Evolutionary conservation across 495 filamentous ascomycete species (phyloP).

Genomic region (Pyronema omphalodes): DNA sequence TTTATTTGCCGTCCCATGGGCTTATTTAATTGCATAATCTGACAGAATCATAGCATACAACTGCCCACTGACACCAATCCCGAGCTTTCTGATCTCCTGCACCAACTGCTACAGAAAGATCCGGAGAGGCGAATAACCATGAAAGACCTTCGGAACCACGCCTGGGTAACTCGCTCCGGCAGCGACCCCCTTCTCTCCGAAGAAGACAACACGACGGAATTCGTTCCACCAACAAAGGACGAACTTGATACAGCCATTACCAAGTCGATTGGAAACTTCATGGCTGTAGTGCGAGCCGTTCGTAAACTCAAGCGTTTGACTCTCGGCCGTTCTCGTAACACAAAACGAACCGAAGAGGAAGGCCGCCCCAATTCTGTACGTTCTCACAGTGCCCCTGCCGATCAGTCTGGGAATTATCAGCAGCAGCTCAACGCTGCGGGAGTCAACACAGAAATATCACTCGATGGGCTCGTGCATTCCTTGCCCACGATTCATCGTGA

Average conservation of each 20-base stretch:
- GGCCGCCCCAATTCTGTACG: conserved; percentile 22
- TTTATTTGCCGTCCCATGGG: neutral
- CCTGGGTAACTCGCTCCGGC: conserved; percentile 79
- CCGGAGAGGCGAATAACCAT: conserved; percentile 64
- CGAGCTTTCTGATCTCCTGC: conserved; percentile 49
- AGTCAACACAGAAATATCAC: conserved; percentile 11
- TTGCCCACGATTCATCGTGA: neutral
- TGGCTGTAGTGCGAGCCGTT: conserved; percentile 85
- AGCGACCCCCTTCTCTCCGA: conserved; percentile 60
- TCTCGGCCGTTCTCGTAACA: neutral
- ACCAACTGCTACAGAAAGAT: conserved; percentile 54
- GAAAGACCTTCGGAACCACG: conserved; percentile 58
- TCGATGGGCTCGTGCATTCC: conserved; percentile 16
- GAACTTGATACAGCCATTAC: conserved; percentile 88
- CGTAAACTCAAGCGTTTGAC: conserved; percentile 57
- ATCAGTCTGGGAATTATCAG: conserved; percentile 23
- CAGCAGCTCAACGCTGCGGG: conserved; percentile 5
- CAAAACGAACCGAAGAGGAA: neutral
- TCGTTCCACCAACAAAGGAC: conserved; percentile 65
- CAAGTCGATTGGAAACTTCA: conserved; percentile 58
- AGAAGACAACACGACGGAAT: conserved; percentile 70
- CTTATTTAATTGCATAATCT: no score
- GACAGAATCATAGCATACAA: conserved; percentile 20
- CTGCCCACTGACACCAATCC: conserved; percentile 38
- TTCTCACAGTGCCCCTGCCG: conserved; percentile 27